Evolutionary conservation across 1,284 basidiomycete species (phyloP).

Genomic region (Cryptococcus deneoformans): DNA sequence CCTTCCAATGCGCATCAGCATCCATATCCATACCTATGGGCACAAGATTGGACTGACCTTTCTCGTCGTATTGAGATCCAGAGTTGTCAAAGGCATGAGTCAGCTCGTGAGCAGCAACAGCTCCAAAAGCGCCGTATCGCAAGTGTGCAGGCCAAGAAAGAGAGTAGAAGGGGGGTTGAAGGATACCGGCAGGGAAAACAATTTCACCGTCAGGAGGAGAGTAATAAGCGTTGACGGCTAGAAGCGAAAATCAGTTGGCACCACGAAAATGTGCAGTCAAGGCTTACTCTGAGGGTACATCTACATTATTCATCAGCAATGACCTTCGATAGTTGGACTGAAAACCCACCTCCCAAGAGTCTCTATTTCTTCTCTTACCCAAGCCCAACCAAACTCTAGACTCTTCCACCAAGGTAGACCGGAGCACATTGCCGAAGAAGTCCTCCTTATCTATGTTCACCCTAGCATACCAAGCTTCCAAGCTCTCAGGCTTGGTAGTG

Average conservation of each 20-base stretch:
- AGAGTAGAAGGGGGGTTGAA: constrained; percentile 90
- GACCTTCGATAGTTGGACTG: no score
- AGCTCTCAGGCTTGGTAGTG: constrained; percentile 67
- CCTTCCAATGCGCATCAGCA: constrained; percentile 7
- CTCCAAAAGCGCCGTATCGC: constrained; percentile 86
- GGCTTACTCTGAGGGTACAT: constrained; percentile 53
- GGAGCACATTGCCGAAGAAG: constrained; percentile 73
- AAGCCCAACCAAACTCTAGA: constrained; percentile 67
- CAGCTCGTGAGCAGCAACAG: constrained; percentile 84
- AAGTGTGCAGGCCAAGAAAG: constrained; percentile 79
- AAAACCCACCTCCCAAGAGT: constrained; percentile 63
- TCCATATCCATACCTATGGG: not conserved
- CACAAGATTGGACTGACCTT: constrained; percentile 32
- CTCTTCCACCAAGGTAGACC: constrained; percentile 39
- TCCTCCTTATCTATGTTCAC: constrained; percentile 64
- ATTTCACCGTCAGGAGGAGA: constrained; percentile 59
- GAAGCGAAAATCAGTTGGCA: not conserved
- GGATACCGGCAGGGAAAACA: constrained; percentile 93
- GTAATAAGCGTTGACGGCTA: constrained; percentile 49
- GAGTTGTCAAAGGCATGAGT: constrained; percentile 92
- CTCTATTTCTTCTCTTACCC: constrained; percentile 66
- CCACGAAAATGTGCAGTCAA: not conserved
- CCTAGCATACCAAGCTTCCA: constrained; percentile 71
- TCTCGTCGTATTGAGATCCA: constrained; percentile 59
- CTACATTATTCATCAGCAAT: not conserved